These are phyloP conservation scores for Epichloe uncinata DNA, from an alignment of 2,329 filamentous ascomycete genomes.

Conservation along the genomic window DNA sequence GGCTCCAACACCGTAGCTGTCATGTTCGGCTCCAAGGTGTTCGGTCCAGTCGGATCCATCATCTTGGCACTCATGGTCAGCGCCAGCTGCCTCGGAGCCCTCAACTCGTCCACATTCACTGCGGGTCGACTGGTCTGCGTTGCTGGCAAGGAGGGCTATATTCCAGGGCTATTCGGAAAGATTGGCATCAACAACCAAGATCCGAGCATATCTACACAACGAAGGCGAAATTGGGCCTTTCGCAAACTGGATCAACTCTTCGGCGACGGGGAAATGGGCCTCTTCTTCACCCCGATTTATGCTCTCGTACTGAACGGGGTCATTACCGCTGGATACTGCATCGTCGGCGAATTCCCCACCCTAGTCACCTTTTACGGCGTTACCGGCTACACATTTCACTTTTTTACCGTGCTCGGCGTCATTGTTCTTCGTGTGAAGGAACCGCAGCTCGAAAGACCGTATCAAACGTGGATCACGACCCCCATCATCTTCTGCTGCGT, in stretches of 20 bases:
- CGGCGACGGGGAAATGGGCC: slow-evolving; percentile 62
- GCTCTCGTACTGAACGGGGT: slow-evolving; percentile 71
- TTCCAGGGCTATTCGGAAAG: slow-evolving; percentile 70
- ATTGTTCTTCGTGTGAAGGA: slow-evolving; percentile 83
- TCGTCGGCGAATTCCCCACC: slow-evolving; percentile 81
- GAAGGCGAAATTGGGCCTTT: slow-evolving; percentile 41
- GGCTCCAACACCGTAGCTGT: slow-evolving; percentile 92
- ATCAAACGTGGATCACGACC: slow-evolving; percentile 92
- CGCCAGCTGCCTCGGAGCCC: slow-evolving; percentile 82
- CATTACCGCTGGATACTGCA: slow-evolving; percentile 64
- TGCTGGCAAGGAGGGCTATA: slow-evolving; percentile 88
- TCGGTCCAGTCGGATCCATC: slow-evolving; percentile 70
- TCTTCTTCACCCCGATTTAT: slow-evolving; percentile 91
- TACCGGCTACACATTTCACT: slow-evolving; percentile 95
- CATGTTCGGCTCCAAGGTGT: slow-evolving; percentile 80
- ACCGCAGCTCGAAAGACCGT: slow-evolving; percentile 77
- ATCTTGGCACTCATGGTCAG: slow-evolving; percentile 80
- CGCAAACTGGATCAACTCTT: slow-evolving; percentile 48
- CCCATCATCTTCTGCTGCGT: slow-evolving; percentile 98
- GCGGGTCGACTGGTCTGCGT: slow-evolving; percentile 84
- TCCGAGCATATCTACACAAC: slow-evolving; percentile 27
- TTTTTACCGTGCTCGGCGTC: slow-evolving; percentile 82
- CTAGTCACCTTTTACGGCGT: slow-evolving; percentile 96
- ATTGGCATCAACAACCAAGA: slow-evolving; percentile 53
- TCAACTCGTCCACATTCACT: slow-evolving; percentile 92